Evolutionary conservation across 371 early-diverging fungal species (phyloP), one percentile per base, ranked within the genome.

Genomic region (Mucor piriformis): DNA sequence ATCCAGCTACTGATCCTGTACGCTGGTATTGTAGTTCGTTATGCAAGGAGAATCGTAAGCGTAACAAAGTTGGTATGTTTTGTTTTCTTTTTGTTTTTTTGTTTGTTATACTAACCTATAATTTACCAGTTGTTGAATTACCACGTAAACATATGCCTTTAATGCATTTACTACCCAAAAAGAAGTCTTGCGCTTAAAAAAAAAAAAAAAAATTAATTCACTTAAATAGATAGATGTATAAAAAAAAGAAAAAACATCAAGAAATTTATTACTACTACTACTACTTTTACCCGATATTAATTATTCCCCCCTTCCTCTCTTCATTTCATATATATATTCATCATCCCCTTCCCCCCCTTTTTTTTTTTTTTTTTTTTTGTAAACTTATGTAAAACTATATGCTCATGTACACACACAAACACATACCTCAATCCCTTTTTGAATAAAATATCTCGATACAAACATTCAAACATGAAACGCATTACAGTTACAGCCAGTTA

Each of bases 1-100:
- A 54, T 38, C 74, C 80, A 15, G 64, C 66, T 20, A 67, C 66
- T 21, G 64, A 60, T 46, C 66, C 70, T 53, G 64, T 72, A 16
- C 62, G 67, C 21, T 91, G 90, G 89, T 91, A 81, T 71, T 91
- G 90, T 69, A 84, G 85, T 35, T 63, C 73, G 12, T 50, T 67
- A 33, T 92, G 92, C 72, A 78, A 72, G 51, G 86, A 87, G 47
- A 88, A 87, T 65, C 74, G 76, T 56, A 69, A 74, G 49, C 76
- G 79, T 56, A 76, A 76, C 54, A 78, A 76, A 59, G 82, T 83
- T 35, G 79, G 82, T 69, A 76, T 54, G 65, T 63, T n/a, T 37
- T 42, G 11, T 44, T 27, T 47, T 33, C 35, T 27, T 37, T 15
- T 21, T 11, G 10, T 56, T 32, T 13, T n/a, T 50, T n/a, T 42